Evolutionary conservation across 2,329 filamentous ascomycete species (phyloP), one percentile per base, ranked within the genome.

Genomic region (Oidium heveae): DNA sequence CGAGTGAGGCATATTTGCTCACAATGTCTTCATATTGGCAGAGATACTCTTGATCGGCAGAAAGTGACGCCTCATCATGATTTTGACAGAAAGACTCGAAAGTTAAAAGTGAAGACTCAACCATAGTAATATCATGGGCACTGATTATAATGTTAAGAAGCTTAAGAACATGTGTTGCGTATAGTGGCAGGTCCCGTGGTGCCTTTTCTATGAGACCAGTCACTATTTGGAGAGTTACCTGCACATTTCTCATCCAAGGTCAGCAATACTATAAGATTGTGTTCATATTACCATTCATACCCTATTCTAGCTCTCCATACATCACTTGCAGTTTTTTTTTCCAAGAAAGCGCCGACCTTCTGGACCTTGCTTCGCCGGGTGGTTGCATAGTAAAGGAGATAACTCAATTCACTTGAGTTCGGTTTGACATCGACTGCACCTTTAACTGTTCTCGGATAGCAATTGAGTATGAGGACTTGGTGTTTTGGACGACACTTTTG

Each of bases 331-430:
- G 86, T 91, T 71, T 89, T 86, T 73, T 89, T 93, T 71, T 96
- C 88, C 59, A 98, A 74, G 66, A 95, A 98, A 62, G 80, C 80
- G 67, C 86, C 87, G 61, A 98, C 88, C 70, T 98, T 98, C 64
- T 91, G 86, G 62, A 96, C 80, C 74, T 96, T 98, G 69, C 85
- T 89, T 60, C 86, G 81, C 57, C 89, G 85, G 62, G 88, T 94
- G 65, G 85, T 93, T 58, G 86, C 87, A 72, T 98, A 96, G 74
- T 94, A 96, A 55, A 96, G 79, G 59, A 98, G 77, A 67, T 96
- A 96, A 69, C 86, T 94, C 59, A 98, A 78, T 72, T 98, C 91
- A 70, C 86, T 94, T 60, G 86, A 86, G 69, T 96, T 96, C 47
- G 91, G 88, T 70, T 89, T 93, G 65, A 94, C 86, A 64, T 94